These are phyloP conservation scores for Paxillus involutus DNA, from an alignment of 768 basidiomycete species.

Conservation along the genomic window DNA sequence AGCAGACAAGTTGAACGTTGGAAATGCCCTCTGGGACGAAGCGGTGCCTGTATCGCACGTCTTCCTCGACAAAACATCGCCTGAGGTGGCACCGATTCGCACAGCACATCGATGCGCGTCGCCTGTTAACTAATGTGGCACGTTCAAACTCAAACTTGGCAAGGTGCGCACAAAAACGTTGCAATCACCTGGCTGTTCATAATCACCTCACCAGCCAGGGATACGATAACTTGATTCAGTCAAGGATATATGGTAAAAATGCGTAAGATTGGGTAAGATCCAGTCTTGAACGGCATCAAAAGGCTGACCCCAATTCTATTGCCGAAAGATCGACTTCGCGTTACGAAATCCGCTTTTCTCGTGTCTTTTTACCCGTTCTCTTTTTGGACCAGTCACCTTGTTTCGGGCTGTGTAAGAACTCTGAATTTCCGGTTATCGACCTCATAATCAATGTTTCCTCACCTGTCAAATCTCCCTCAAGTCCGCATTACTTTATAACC, in stretches of 20 bases:
- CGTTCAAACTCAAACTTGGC: not conserved
- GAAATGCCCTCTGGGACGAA: too few relatives aligned
- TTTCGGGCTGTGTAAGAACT: conserved; percentile 23
- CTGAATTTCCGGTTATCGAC: conserved; percentile 32
- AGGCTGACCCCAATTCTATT: conserved; percentile 25
- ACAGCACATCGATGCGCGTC: too few relatives aligned
- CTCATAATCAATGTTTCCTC: conserved; percentile 22
- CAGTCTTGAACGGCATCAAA: conserved; percentile 13
- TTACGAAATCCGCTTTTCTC: conserved; percentile 36
- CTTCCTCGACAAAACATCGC: not conserved
- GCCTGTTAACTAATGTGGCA: not conserved
- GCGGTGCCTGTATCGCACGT: not conserved
- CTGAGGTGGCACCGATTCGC: not conserved
- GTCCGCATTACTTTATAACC: conserved; percentile 23
- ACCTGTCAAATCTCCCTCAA: conserved; percentile 4
- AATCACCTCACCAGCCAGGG: not conserved
- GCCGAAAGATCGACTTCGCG: conserved; percentile 28
- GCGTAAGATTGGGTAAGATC: conserved; percentile 17
- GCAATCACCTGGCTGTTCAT: not conserved
- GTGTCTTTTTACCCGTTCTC: conserved; percentile 28
- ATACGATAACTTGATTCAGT: not conserved
- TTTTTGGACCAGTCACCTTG: conserved; percentile 15
- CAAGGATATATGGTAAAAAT: not conserved
- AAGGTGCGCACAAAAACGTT: conserved; percentile 1
- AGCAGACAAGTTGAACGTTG: not conserved